phyloP scores from a whole-genome alignment of 192 early-diverging fungal species.

The Coemansia sp. region DNA sequence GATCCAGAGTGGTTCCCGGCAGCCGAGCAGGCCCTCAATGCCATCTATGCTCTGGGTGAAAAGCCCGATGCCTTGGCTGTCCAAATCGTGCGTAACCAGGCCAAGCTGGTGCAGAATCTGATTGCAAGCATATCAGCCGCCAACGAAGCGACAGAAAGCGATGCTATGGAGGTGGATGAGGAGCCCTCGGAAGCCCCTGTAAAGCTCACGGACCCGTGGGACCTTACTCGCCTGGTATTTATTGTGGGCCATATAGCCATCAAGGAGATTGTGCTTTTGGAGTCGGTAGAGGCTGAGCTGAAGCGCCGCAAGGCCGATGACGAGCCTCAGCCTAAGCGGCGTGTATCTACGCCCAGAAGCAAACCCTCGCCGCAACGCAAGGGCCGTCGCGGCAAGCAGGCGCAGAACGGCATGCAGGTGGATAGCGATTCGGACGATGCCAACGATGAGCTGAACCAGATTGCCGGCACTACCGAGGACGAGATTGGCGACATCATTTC shows the following conservation, averaged over 20 bases:
- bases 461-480: conserved; percentile 90
- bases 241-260: conserved; percentile 94
- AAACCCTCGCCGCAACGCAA: conserved; percentile 29
- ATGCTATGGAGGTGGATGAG: conserved; percentile 34
- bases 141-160: conserved; percentile 8
- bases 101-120: conserved; percentile 63
- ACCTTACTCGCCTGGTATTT: conserved; percentile 85
- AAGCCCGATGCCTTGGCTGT: conserved; percentile 83
- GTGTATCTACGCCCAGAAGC: conserved; percentile 26
- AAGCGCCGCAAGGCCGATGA: conserved; percentile 70
- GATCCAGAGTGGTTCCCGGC: conserved; percentile 76
- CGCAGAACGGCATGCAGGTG: conserved; percentile 10
- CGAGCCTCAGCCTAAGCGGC: conserved; percentile 45
- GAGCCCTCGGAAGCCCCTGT: conserved; percentile 12
- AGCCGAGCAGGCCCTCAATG: conserved; percentile 91
- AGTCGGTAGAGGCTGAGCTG: conserved; percentile 89
- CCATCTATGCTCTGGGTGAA: conserved; percentile 85
- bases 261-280: conserved; percentile 94
- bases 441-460: conserved; percentile 90
- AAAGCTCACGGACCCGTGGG: conserved; percentile 59
- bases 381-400: conserved; percentile 6
- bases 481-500: conserved; percentile 89
- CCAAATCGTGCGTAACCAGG: conserved; percentile 69
- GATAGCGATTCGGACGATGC: conserved; percentile 36
- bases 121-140: conserved; percentile 14